A percentile compares a stretch with the other conserved stretches of the same genome.
Evolutionary conservation across 2,329 filamentous ascomycete species (phyloP).

Genomic region (Diaporthe sp.): DNA sequence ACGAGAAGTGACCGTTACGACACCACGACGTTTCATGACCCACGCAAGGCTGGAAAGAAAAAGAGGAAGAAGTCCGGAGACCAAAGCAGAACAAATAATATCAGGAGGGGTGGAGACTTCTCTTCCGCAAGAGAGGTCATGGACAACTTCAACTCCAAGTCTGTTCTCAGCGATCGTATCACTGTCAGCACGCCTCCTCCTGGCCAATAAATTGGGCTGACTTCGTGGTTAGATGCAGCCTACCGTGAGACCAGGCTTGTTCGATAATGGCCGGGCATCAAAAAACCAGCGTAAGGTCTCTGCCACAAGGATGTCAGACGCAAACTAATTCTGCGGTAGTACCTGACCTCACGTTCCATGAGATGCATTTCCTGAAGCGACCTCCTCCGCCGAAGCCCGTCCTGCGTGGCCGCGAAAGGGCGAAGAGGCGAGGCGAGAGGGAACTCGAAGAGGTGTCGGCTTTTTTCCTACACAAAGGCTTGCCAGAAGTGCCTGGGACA

Average conservation of each 20-base stretch:
- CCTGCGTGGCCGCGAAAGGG: conserved; percentile 42
- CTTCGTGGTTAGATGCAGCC: conserved; percentile 51
- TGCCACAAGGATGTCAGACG: background rate
- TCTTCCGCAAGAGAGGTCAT: conserved; percentile 63
- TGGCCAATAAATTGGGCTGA: conserved; percentile 32
- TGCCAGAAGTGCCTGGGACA: conserved; percentile 32
- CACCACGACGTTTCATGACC: conserved; percentile 48
- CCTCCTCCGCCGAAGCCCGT: conserved; percentile 40
- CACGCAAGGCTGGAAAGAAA: conserved; percentile 31
- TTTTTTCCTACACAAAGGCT: conserved; percentile 49
- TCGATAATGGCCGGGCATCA: conserved; percentile 55
- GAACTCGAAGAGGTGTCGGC: conserved; percentile 53
- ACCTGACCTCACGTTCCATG: conserved; percentile 65
- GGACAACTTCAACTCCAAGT: conserved; percentile 67
- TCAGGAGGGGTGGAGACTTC: conserved; percentile 48
- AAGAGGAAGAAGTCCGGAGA: conserved; percentile 44
- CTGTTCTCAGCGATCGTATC: conserved; percentile 64
- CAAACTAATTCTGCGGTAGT: conserved; percentile 53
- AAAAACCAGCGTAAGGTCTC: conserved; percentile 30
- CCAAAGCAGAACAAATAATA: conserved; percentile 37
- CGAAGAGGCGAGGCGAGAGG: conserved; percentile 48
- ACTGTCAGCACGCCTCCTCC: conserved; percentile 57
- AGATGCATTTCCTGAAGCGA: conserved; percentile 60
- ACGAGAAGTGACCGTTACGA: conserved; percentile 70
- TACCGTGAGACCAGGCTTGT: conserved; percentile 56